Evolutionary conservation across 345 rosid genomes (phyloP).

Genomic region (Salix exigua): DNA sequence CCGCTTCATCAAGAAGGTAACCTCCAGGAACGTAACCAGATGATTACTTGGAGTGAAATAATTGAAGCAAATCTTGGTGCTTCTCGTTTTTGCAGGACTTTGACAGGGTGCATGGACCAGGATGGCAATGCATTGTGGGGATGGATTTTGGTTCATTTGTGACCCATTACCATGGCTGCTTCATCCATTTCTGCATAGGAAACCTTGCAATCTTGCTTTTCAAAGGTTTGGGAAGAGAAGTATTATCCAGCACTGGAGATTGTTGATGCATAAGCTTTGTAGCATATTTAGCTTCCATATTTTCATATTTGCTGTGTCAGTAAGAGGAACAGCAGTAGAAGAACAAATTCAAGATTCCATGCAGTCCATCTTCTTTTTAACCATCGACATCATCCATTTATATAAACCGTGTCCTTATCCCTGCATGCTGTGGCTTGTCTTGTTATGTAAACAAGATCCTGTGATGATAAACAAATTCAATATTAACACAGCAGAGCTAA

Average conservation of each 20-base stretch:
- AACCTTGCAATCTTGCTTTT: constrained; percentile 24
- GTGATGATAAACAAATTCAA: background rate
- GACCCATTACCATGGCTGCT: constrained; percentile 36
- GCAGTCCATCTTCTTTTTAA: background rate
- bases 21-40: background rate
- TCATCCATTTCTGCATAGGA: constrained; percentile 25
- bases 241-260: constrained; percentile 12
- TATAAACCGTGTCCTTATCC: background rate
- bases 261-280: constrained; percentile 9
- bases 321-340: constrained; percentile 12
- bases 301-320: constrained; percentile 4
- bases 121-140: constrained; percentile 33
- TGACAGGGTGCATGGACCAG: constrained; percentile 14
- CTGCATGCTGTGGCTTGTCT: background rate
- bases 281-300: constrained; percentile 11
- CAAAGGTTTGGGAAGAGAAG: constrained; percentile 16
- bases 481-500: background rate
- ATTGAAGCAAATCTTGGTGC: background rate
- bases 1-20: constrained; percentile 25
- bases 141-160: constrained; percentile 29
- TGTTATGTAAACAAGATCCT: background rate
- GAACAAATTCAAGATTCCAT: background rate
- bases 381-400: constrained; percentile 11
- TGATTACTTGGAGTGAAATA: background rate
- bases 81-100: constrained; percentile 25